Conservation (phyloP, 2,329 filamentous ascomycete species). For the Neofusicoccum sp. region DNA sequence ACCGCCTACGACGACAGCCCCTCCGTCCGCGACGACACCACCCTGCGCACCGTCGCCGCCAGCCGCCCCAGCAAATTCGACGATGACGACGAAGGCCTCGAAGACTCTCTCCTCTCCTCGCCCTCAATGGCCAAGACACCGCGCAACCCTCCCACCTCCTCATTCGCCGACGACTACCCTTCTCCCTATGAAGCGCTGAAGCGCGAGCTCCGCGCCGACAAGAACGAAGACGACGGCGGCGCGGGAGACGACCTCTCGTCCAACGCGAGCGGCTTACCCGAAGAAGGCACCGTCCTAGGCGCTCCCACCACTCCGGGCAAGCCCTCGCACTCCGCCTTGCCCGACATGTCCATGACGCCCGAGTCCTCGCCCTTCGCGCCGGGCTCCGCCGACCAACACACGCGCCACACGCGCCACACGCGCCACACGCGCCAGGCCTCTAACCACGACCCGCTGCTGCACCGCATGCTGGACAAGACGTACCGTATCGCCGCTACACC, state of each 20-base stretch:
- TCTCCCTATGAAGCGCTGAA: conserved; percentile 78
- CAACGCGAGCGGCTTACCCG: conserved; percentile 32
- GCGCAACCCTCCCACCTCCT: conserved; percentile 40
- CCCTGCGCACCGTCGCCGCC: conserved; percentile 42
- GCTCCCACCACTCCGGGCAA: conserved; percentile 40
- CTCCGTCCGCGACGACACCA: conserved; percentile 40
- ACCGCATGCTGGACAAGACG: conserved; percentile 92
- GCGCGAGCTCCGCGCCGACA: conserved; percentile 60
- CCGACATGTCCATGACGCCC: conserved; percentile 46
- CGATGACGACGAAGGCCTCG: conserved; percentile 38
- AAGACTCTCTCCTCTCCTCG: conserved; percentile 68
- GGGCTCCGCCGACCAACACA: conserved; percentile 41
- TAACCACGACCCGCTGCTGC: conserved; percentile 76
- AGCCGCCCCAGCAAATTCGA: conserved; percentile 36
- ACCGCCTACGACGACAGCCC: conserved; percentile 40
- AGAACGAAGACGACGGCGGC: conserved; percentile 36
- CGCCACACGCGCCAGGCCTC: conserved; percentile 41
- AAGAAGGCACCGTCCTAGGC: conserved; percentile 28
- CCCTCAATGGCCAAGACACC: conserved; percentile 59
- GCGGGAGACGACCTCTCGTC: conserved; percentile 20
- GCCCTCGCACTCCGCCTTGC: conserved; percentile 34
- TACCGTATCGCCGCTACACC: conserved; percentile 94
- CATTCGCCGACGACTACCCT: conserved; percentile 65
- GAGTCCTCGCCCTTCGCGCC: conserved; percentile 57
- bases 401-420: conserved; percentile 43